phyloP scores from a whole-genome alignment of 495 filamentous ascomycete genomes.

The Podospora didyma region DNA sequence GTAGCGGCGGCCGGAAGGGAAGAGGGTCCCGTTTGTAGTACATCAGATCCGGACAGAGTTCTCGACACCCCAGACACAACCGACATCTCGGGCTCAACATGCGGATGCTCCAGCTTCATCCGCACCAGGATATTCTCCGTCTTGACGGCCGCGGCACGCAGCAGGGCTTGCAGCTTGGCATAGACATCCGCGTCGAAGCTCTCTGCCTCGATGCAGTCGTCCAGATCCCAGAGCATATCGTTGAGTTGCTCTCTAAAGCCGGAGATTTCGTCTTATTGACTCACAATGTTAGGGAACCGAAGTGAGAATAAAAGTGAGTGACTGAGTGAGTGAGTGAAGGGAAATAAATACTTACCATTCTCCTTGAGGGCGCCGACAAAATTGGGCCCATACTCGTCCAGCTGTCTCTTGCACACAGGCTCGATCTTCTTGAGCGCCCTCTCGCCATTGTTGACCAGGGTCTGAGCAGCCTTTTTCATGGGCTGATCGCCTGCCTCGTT shows the following conservation, averaged over 20 bases:
- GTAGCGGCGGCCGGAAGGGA: background rate
- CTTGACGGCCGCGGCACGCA: conserved; percentile 33
- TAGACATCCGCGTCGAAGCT: conserved; percentile 37
- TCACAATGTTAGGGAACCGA: conserved; percentile 3
- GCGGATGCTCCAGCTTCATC: conserved; percentile 35
- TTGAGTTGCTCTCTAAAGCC: conserved; percentile 34
- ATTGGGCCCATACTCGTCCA: conserved; percentile 35
- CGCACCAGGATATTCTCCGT: conserved; percentile 35
- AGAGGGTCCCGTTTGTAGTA: background rate
- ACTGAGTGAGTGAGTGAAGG: conserved; percentile 1
- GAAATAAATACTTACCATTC: conserved; percentile 27
- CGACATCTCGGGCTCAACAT: conserved; percentile 9
- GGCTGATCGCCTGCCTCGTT: conserved; percentile 25
- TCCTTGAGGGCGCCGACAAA: conserved; percentile 41
- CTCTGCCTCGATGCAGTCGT: conserved; percentile 37
- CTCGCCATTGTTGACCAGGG: conserved; percentile 35
- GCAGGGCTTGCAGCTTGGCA: conserved; percentile 32
- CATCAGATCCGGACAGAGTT: conserved; percentile 1
- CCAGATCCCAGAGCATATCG: conserved; percentile 40
- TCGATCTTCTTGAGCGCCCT: conserved; percentile 41
- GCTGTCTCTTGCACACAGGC: conserved; percentile 35
- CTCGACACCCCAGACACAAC: conserved; percentile 13
- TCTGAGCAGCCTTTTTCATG: conserved; percentile 40
- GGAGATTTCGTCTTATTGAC: conserved; percentile 36
- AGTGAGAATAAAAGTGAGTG: background rate